phyloP scores from a whole-genome alignment of 495 filamentous ascomycete species.

The Penicillium verhagenii region DNA sequence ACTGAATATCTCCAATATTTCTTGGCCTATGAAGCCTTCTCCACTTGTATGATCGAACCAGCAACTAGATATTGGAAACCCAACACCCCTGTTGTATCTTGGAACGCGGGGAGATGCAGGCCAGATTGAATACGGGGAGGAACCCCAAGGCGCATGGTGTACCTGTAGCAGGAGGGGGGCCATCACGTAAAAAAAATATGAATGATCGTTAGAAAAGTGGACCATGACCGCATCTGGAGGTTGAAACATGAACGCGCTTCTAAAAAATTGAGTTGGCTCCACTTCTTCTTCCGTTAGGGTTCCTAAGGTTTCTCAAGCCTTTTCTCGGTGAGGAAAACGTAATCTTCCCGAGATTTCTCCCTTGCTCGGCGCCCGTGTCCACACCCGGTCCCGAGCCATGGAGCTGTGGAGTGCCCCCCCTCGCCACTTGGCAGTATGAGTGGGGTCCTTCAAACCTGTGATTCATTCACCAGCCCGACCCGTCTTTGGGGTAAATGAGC shows the following conservation, averaged over 20 bases:
- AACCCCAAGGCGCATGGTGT: neutral
- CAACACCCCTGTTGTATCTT: neutral
- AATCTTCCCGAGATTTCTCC: slow-evolving; percentile 3
- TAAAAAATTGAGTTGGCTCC: slow-evolving; percentile 5
- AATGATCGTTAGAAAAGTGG: slow-evolving; percentile 9
- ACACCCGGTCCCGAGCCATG: neutral
- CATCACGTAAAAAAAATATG: slow-evolving; percentile 11
- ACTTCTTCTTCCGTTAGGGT: slow-evolving; percentile 5
- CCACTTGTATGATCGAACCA: neutral
- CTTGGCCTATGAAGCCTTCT: slow-evolving; percentile 2
- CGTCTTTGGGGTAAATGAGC: neutral
- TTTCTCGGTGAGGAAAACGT: slow-evolving; percentile 10
- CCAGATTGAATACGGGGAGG: neutral
- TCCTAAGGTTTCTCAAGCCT: neutral
- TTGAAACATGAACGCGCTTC: neutral
- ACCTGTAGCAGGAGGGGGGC: slow-evolving; percentile 1
- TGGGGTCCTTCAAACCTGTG: neutral
- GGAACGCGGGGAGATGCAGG: neutral
- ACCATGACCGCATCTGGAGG: slow-evolving; percentile 11
- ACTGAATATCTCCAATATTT: neutral
- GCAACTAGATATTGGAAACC: neutral
- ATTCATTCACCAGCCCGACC: neutral
- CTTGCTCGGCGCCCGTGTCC: neutral
- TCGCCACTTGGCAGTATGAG: neutral
- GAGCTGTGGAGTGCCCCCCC: neutral